Percentiles rank a stretch among this genome's conserved stretches.
These are phyloP conservation scores for Agrocybe pediades DNA, from an alignment of 768 basidiomycete species.

Conservation along the genomic window DNA sequence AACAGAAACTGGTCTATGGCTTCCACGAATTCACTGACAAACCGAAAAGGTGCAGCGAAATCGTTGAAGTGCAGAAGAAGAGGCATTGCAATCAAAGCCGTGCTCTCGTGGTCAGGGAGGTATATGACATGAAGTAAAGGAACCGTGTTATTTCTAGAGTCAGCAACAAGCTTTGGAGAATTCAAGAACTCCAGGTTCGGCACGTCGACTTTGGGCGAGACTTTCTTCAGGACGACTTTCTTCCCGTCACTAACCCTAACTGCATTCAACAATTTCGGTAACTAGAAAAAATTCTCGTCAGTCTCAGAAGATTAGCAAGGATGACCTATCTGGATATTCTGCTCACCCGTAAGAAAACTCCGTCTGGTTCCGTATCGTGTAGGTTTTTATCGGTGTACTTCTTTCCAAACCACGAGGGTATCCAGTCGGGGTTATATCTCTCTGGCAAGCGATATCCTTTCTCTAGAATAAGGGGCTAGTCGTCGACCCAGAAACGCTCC, in stretches of 20 bases:
- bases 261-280: slow-evolving; percentile 16
- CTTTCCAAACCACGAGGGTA: slow-evolving; percentile 3
- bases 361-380: neutral
- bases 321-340: too few relatives aligned
- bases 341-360: neutral
- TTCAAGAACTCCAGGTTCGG: slow-evolving; percentile 15
- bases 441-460: slow-evolving; percentile 8
- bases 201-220: slow-evolving; percentile 14
- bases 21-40: slow-evolving; percentile 21
- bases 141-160: slow-evolving; percentile 22
- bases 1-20: slow-evolving; percentile 18
- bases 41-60: slow-evolving; percentile 21
- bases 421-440: slow-evolving; percentile 11
- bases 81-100: slow-evolving; percentile 23
- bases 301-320: too few relatives aligned
- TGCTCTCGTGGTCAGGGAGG: slow-evolving; percentile 12
- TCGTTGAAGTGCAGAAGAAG: neutral
- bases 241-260: slow-evolving; percentile 11
- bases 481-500: slow-evolving; percentile 6
- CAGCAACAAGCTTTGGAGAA: neutral
- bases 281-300: too few relatives aligned
- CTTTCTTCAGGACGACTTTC: slow-evolving; percentile 19
- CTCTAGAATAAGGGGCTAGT: slow-evolving; percentile 5
- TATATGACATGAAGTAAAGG: slow-evolving; percentile 23
- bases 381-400: too few relatives aligned